Percentiles rank a stretch among this genome's conserved stretches.
Conservation (phyloP, 805 yeast genomes). For the Naumovozyma castellii region DNA sequence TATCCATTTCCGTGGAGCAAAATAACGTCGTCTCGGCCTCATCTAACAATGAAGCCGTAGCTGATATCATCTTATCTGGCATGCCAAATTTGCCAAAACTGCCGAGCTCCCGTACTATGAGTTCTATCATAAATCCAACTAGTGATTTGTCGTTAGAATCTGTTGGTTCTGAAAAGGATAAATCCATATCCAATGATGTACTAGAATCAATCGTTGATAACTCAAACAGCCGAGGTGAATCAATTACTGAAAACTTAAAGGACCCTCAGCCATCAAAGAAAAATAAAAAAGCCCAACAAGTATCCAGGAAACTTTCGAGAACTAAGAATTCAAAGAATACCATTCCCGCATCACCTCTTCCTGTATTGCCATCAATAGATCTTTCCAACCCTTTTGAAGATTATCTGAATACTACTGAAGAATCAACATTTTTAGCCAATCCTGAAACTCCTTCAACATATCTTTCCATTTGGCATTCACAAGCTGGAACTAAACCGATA, state of each 20-base stretch:
- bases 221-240: too few species aligned
- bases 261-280: too few species aligned
- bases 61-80: neutral
- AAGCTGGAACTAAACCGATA: slow-evolving; percentile 8
- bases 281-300: too few species aligned
- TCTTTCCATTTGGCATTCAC: slow-evolving; percentile 27
- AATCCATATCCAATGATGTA: too few species aligned
- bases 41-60: neutral
- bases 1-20: neutral
- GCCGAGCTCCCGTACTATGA: neutral
- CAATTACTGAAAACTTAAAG: too few species aligned
- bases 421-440: neutral
- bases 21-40: neutral
- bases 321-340: neutral
- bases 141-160: neutral
- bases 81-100: neutral
- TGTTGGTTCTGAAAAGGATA: neutral
- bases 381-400: neutral
- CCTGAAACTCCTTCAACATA: slow-evolving; percentile 10
- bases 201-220: too few species aligned
- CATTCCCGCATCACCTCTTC: neutral
- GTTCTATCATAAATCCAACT: neutral
- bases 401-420: slow-evolving; percentile 12
- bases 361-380: neutral
- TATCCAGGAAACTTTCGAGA: neutral